phyloP scores from a whole-genome alignment of 768 basidiomycete genomes.

The Leccinum pellstonianum region DNA sequence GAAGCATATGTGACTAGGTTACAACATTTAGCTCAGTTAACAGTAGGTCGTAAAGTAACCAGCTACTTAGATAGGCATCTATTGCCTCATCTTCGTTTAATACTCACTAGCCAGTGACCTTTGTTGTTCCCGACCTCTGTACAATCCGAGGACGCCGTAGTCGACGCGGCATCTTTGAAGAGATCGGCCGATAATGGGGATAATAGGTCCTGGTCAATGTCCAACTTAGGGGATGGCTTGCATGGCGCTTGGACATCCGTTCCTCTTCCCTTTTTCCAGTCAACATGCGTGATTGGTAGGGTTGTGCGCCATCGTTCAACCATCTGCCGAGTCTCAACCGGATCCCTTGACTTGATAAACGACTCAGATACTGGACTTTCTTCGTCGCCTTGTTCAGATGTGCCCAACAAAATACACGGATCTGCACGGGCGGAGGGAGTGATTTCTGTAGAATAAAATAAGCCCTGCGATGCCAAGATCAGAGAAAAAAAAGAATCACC shows the following conservation, averaged over 20 bases:
- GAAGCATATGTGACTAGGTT: neutral
- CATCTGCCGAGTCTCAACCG: constrained; percentile 27
- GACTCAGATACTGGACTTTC: constrained; percentile 6
- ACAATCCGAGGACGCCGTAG: constrained; percentile 31
- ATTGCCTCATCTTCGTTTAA: constrained; percentile 17
- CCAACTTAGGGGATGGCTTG: constrained; percentile 1
- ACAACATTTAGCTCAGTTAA: neutral
- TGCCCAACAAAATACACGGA: constrained; percentile 10
- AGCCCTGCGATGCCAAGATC: neutral
- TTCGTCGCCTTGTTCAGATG: constrained; percentile 25
- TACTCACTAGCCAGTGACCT: constrained; percentile 34
- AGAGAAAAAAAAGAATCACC: constrained; percentile 16
- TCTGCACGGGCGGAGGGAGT: constrained; percentile 23
- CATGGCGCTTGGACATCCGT: constrained; percentile 5
- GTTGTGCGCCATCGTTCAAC: constrained; percentile 33
- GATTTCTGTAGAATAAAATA: constrained; percentile 16
- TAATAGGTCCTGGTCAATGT: constrained; percentile 10
- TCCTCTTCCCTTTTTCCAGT: constrained; percentile 16
- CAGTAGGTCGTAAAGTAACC: neutral
- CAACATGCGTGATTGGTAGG: constrained; percentile 17
- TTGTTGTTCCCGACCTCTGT: constrained; percentile 32
- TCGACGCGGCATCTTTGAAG: constrained; percentile 26
- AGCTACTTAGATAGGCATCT: neutral
- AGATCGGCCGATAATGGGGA: constrained; percentile 25
- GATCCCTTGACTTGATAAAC: constrained; percentile 26